A percentile compares a stretch with the other conserved stretches of the same genome.
These are phyloP conservation scores for Royoungia palumana DNA, from an alignment of 768 basidiomycete species.

Conservation along the genomic window DNA sequence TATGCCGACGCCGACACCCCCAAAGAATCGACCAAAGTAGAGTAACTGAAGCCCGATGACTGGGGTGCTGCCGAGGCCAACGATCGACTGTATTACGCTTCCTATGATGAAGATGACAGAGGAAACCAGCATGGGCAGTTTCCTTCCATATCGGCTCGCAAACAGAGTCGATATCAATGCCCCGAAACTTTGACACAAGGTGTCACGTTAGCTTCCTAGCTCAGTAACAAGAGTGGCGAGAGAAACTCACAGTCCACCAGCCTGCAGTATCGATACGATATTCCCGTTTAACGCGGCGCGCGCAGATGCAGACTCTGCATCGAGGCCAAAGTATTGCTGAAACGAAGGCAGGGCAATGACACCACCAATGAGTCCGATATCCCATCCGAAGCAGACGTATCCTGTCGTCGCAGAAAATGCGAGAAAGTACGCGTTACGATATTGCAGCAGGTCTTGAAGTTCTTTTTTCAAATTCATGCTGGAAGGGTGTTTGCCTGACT, in stretches of 20 bases:
- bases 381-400: conserved; percentile 37
- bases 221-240: neutral
- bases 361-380: conserved; percentile 37
- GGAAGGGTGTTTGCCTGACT: too few relatives aligned
- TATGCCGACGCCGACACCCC: conserved; percentile 46
- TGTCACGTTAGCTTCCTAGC: too few relatives aligned
- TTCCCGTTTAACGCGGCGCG: conserved; percentile 32
- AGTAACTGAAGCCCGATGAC: conserved; percentile 27
- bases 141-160: conserved; percentile 34
- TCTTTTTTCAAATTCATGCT: conserved; percentile 23
- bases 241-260: conserved; percentile 33
- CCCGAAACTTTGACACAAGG: conserved; percentile 22
- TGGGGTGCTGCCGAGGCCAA: conserved; percentile 30
- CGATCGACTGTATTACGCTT: conserved; percentile 32
- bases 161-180: conserved; percentile 28
- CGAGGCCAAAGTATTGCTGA: conserved; percentile 33
- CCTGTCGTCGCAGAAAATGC: conserved; percentile 34
- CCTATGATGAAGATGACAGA: conserved; percentile 34
- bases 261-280: conserved; percentile 38
- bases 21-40: conserved; percentile 41
- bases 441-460: conserved; percentile 20
- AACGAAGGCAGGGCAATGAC: conserved; percentile 36
- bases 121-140: conserved; percentile 31
- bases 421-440: conserved; percentile 35
- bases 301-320: conserved; percentile 22